Evolutionary conservation across 306 rosid genomes (phyloP).

Genomic region (Neltuma alba): DNA sequence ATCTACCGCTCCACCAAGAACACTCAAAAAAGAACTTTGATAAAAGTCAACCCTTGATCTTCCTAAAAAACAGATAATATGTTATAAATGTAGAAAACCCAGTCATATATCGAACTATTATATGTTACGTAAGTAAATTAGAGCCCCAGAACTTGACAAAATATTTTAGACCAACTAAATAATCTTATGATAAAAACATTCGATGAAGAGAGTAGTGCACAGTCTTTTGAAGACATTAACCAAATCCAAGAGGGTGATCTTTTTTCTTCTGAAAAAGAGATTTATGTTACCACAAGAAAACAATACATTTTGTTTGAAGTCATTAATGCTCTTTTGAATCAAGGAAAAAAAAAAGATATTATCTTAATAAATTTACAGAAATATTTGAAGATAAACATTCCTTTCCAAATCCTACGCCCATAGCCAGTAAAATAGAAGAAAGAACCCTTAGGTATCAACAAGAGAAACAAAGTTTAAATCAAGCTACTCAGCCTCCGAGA

Average conservation of each 20-base stretch:
- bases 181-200: neutral
- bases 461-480: no score
- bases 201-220: neutral
- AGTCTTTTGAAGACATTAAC: neutral
- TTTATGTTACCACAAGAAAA: neutral
- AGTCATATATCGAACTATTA: neutral
- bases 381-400: neutral
- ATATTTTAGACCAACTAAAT: fast-evolving
- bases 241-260: neutral
- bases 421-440: neutral
- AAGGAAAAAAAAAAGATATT: neutral
- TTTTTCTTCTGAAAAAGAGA: neutral
- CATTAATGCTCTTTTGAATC: neutral
- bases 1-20: fast-evolving
- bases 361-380: neutral
- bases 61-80: neutral
- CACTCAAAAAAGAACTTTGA: neutral
- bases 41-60: fast-evolving
- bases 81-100: neutral
- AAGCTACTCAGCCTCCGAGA: no score
- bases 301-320: neutral
- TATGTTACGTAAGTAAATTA: neutral
- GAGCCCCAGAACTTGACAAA: neutral
- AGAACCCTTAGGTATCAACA: no score
- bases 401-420: neutral